Evolutionary conservation across 352 stramenopile genomes (phyloP).

Genomic region (Pythium apleroticum): DNA sequence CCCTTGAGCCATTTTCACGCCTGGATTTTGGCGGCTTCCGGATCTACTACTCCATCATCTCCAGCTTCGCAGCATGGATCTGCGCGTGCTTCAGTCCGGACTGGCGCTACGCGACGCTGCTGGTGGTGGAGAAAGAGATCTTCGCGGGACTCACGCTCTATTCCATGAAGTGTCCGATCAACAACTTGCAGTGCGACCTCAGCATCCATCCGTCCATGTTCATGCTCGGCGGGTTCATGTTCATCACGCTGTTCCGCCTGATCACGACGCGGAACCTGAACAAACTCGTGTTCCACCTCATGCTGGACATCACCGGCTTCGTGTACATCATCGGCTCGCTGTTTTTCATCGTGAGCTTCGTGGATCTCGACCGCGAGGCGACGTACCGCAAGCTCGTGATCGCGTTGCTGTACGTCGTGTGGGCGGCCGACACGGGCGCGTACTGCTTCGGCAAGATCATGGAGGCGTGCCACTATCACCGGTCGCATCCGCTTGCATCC

Average conservation of each 20-base stretch:
- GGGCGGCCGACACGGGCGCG: conserved; percentile 90
- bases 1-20: conserved; percentile 41
- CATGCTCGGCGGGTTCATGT: conserved; percentile 38
- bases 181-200: conserved; percentile 44
- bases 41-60: conserved; percentile 48
- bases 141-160: conserved; percentile 60
- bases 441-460: conserved; percentile 92
- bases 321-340: conserved; percentile 64
- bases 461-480: conserved; percentile 78
- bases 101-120: conserved; percentile 46
- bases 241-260: conserved; percentile 51
- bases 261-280: conserved; percentile 27
- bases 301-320: conserved; percentile 54
- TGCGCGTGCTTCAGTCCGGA: conserved; percentile 53
- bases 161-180: conserved; percentile 59
- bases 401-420: conserved; percentile 65
- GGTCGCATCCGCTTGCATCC: conserved; percentile 78
- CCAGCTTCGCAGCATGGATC: conserved; percentile 42
- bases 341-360: conserved; percentile 55
- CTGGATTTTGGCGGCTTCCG: conserved; percentile 29
- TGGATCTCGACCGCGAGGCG: conserved; percentile 49
- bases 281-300: conserved; percentile 45
- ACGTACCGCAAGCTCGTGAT: conserved; percentile 67
- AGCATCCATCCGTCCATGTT: conserved; percentile 34
- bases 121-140: conserved; percentile 45